phyloP scores from a whole-genome alignment of 1,139 yeast species.

The Yamadazyma friedrichii region DNA sequence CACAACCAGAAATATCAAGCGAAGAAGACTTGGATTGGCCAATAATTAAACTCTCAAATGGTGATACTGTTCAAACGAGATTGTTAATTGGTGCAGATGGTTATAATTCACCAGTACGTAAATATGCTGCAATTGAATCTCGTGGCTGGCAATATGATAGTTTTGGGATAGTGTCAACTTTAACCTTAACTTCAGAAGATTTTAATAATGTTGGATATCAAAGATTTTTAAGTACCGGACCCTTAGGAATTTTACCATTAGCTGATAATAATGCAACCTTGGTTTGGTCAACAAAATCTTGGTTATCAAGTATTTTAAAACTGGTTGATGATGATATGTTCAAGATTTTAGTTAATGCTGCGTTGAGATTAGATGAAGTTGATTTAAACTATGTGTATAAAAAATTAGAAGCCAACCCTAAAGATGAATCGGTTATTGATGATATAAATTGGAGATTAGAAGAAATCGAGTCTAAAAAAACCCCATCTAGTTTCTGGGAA shows the following conservation, averaged over 20 bases:
- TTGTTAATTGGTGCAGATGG: slow-evolving; percentile 95
- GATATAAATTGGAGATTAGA: slow-evolving; percentile 76
- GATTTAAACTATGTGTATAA: slow-evolving; percentile 41
- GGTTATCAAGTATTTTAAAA: slow-evolving; percentile 62
- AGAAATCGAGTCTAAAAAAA: slow-evolving; percentile 36
- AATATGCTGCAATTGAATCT: slow-evolving; percentile 75
- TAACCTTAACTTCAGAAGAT: slow-evolving; percentile 71
- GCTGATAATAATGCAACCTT: slow-evolving; percentile 84
- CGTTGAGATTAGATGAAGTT: slow-evolving; percentile 61
- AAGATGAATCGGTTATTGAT: slow-evolving; percentile 51
- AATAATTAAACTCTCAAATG: slow-evolving; percentile 63
- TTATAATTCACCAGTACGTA: slow-evolving; percentile 87
- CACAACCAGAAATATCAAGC: slow-evolving; percentile 18
- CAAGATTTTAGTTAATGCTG: slow-evolving; percentile 77
- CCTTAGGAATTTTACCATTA: slow-evolving; percentile 85
- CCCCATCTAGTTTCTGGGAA: slow-evolving; percentile 18
- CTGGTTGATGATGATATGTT: slow-evolving; percentile 62
- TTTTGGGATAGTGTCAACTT: slow-evolving; percentile 88
- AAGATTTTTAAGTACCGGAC: slow-evolving; percentile 88
- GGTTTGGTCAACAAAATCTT: slow-evolving; percentile 91
- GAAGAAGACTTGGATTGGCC: slow-evolving; percentile 61
- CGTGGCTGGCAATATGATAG: slow-evolving; percentile 91
- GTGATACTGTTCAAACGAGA: slow-evolving; percentile 63
- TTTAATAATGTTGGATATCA: slow-evolving; percentile 85
- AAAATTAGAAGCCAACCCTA: slow-evolving; percentile 31